These are phyloP conservation scores for Rhododendron williamsianum DNA, from an alignment of 148 eudicot genomes.

Conservation along the genomic window DNA sequence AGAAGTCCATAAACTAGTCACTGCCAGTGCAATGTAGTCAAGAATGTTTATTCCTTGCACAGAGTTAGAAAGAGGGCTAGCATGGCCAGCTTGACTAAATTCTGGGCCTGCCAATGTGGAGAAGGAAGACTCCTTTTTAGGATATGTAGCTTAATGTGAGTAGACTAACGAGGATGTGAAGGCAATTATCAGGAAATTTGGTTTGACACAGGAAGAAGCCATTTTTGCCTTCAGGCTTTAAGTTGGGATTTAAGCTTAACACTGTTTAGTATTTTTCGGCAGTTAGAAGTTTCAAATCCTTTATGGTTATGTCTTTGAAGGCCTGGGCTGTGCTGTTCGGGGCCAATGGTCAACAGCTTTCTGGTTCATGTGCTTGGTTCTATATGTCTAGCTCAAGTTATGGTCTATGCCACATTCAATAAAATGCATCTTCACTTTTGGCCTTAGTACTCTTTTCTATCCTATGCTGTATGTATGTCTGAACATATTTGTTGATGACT, in stretches of 20 bases:
- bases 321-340: not conserved
- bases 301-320: not conserved
- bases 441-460: not conserved
- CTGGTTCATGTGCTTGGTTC: not conserved
- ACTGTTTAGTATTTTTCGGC: not conserved
- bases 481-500: not conserved
- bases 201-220: not conserved
- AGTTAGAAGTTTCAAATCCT: not conserved
- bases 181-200: not conserved
- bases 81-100: not conserved
- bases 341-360: not conserved
- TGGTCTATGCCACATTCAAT: not conserved
- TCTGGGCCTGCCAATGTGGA: not conserved
- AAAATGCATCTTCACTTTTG: not conserved
- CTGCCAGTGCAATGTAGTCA: not conserved
- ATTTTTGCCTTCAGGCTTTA: not conserved
- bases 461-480: not conserved
- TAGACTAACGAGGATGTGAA: not conserved
- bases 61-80: not conserved
- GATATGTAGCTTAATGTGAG: not conserved
- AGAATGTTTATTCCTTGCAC: not conserved
- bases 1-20: not conserved
- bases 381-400: not conserved
- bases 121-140: not conserved
- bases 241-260: not conserved